Conservation (phyloP, 2,329 filamentous ascomycete genomes). For the Dryadomyces sulphureus region DNA sequence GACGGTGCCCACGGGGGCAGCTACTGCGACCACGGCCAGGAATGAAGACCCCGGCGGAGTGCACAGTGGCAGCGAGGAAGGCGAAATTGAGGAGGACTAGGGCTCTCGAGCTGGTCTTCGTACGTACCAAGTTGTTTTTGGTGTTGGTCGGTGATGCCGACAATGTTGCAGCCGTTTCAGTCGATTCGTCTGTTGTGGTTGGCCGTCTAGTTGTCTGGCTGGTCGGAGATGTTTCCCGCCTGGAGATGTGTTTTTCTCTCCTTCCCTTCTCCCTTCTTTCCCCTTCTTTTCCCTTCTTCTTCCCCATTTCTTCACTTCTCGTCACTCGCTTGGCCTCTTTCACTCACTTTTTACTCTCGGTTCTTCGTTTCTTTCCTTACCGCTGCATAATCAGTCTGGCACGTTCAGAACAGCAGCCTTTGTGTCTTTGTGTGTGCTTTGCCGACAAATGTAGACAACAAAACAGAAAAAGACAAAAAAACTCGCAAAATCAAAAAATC, state of each 20-base stretch:
- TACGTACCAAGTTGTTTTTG: too few species aligned
- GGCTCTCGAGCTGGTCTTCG: slow-evolving; percentile 3
- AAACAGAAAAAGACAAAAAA: background rate
- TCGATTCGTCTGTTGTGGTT: background rate
- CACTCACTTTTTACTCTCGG: too few species aligned
- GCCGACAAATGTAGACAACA: background rate
- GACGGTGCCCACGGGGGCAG: slow-evolving; percentile 21
- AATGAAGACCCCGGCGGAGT: slow-evolving; percentile 25
- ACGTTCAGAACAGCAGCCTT: too few species aligned
- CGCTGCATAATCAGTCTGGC: too few species aligned
- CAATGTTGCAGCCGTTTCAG: too few species aligned
- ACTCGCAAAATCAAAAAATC: background rate
- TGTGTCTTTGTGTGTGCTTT: background rate
- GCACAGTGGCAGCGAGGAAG: slow-evolving; percentile 87
- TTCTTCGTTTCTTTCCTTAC: too few species aligned
- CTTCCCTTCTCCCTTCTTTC: background rate
- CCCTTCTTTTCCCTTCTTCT: background rate
- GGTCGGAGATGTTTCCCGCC: background rate
- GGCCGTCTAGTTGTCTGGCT: background rate
- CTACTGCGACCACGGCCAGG: background rate
- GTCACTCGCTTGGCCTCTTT: too few species aligned
- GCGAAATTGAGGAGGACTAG: slow-evolving; percentile 81
- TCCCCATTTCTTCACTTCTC: background rate
- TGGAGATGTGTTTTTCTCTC: background rate
- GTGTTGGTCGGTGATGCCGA: too few species aligned